Conservation (phyloP, 805 yeast genomes). For the Nadsonia fulvescens region DNA sequence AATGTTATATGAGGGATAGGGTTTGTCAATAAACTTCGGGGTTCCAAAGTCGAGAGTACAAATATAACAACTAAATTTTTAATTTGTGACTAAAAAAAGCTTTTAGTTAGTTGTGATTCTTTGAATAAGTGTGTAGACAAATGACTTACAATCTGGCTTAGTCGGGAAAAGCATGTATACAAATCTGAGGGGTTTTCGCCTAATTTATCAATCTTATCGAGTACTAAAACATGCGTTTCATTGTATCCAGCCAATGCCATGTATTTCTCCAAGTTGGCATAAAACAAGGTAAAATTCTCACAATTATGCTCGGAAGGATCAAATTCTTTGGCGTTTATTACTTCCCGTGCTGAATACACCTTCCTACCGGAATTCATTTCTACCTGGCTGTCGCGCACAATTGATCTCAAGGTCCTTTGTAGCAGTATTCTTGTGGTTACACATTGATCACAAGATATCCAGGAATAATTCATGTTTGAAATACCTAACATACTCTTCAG, state of each 20-base stretch:
- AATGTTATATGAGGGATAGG: conserved; percentile 29
- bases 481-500: conserved; percentile 19
- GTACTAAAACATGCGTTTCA: conserved; percentile 28
- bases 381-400: conserved; percentile 22
- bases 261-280: conserved; percentile 22
- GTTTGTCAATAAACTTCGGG: conserved; percentile 22
- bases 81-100: conserved; percentile 16
- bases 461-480: conserved; percentile 17
- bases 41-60: conserved; percentile 27
- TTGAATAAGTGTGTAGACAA: conserved; percentile 5
- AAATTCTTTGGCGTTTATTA: conserved; percentile 7
- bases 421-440: conserved; percentile 28
- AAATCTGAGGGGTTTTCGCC: conserved; percentile 25
- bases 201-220: conserved; percentile 33
- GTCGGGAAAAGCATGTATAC: conserved; percentile 23
- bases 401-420: conserved; percentile 26
- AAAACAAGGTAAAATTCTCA: conserved; percentile 28
- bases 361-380: conserved; percentile 8
- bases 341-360: conserved; percentile 1
- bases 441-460: conserved; percentile 31
- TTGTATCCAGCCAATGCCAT: conserved; percentile 17
- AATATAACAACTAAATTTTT: conserved; percentile 24
- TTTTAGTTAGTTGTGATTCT: too few relatives aligned
- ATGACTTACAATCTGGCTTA: conserved; percentile 26
- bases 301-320: conserved; percentile 14